Conservation (phyloP, 2,329 filamentous ascomycete genomes). For the Sarocladium kiliense region DNA sequence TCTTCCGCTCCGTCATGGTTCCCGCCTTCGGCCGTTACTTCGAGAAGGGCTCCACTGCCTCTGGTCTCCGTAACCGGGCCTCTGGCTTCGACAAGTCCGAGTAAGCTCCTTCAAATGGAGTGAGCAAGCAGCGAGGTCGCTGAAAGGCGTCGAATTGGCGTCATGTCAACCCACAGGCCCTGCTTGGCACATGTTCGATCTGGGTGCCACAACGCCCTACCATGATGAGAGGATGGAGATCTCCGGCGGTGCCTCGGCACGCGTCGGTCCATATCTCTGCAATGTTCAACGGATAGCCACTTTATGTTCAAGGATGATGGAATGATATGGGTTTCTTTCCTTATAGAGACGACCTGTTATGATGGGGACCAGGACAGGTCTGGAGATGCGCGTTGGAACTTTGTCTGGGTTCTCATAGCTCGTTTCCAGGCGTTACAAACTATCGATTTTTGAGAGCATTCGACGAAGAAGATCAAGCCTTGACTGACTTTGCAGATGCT, state of each 20-base stretch:
- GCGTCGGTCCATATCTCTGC: neutral
- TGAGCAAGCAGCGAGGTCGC: slow-evolving; percentile 2
- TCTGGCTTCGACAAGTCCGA: slow-evolving; percentile 69
- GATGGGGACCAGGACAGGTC: neutral
- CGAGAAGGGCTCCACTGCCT: slow-evolving; percentile 65
- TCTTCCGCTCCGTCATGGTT: slow-evolving; percentile 94
- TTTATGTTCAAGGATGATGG: neutral
- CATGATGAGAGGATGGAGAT: neutral
- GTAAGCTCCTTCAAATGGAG: slow-evolving; percentile 33
- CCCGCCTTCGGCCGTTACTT: slow-evolving; percentile 95
- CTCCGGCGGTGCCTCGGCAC: neutral
- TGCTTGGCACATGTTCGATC: neutral
- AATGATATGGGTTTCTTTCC: neutral
- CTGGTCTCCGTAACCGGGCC: slow-evolving; percentile 84
- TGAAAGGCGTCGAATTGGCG: neutral
- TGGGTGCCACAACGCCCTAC: neutral
- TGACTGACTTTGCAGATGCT: too few species aligned
- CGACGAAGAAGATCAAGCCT: too few species aligned
- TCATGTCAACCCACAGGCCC: neutral
- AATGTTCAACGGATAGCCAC: neutral
- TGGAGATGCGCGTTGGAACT: neutral
- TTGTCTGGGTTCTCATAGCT: neutral
- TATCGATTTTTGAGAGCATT: neutral
- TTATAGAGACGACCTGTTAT: slow-evolving; percentile 1
- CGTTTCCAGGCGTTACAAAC: neutral